phyloP scores from a whole-genome alignment of 2,329 filamentous ascomycete species.

The Tolypocladium cylindrosporum region DNA sequence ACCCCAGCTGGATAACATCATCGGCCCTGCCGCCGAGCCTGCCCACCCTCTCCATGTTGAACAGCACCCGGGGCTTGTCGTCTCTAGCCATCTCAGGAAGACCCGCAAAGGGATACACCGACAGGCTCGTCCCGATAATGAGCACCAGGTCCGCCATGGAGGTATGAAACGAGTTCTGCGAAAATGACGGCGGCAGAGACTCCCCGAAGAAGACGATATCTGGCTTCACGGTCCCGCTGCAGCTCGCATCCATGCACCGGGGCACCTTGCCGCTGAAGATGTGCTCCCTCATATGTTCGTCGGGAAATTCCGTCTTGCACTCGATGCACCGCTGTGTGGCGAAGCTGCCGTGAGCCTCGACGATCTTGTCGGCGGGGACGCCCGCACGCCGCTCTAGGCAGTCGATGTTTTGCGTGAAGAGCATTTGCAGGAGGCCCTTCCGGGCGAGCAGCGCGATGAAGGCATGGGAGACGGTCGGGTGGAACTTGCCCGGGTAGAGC shows the following conservation, averaged over 20 bases:
- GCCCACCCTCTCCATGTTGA: conserved; percentile 81
- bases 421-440: conserved; percentile 69
- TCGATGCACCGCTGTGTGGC: conserved; percentile 86
- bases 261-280: conserved; percentile 62
- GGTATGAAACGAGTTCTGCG: conserved; percentile 32
- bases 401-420: conserved; percentile 98
- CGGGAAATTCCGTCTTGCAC: conserved; percentile 63
- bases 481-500: conserved; percentile 81
- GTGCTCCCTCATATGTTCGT: conserved; percentile 61
- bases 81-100: conserved; percentile 56
- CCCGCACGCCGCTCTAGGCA: conserved; percentile 84
- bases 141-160: conserved; percentile 65
- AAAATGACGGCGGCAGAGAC: conserved; percentile 35
- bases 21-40: conserved; percentile 66
- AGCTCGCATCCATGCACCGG: conserved; percentile 49
- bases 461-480: conserved; percentile 80
- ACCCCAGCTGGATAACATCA: conserved; percentile 74
- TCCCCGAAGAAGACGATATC: conserved; percentile 95
- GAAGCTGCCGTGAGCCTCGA: conserved; percentile 95
- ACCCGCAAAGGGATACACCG: conserved; percentile 80
- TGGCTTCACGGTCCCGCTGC: conserved; percentile 77
- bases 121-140: conserved; percentile 80
- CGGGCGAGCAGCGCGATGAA: conserved; percentile 76
- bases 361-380: conserved; percentile 67
- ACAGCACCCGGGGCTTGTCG: conserved; percentile 64